Base-by-base conservation (phyloP, 106 monocot species). In the Dendrobium huoshanense region DNA sequence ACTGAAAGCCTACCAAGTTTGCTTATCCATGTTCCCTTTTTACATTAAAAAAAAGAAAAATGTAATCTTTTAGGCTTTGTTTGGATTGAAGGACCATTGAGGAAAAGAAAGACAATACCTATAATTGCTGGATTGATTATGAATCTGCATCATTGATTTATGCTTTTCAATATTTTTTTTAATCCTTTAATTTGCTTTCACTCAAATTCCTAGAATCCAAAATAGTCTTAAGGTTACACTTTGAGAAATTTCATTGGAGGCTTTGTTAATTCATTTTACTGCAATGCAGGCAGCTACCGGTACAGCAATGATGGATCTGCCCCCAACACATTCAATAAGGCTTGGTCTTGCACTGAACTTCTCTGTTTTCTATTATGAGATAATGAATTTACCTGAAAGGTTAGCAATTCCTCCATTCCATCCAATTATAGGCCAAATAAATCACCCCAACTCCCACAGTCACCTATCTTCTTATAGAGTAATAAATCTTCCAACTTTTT, bases 351-450 rank as follows among this genome's bases (percentile, higher is more conserved):
- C 87, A 0, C 83, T 91, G 18, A 91, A 92, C 81, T 85, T 89
- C 77, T 92, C 91, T 64, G 89, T 92, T 40, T 85, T 89, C 43
- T 89, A 87, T 77, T 92, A 92, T 83, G 91, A 92, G 85, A 89
- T 92, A 67, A 59, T 92, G 79, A 85, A 87, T 55, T 92, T 82
- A 75, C 82, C 85, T 47, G 89, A 87, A 64, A 92, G 91, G 91
- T 89, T 41, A 80, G 37, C 22, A 48, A 16, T 74, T 42, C 2
- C 41, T 74, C 8, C 20, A 17, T 74, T 74, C 4, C 33, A 37
- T 22, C 22, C 2, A 27, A 9, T 45, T 6, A 3, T 15, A 16
- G 15, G 15, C 19, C 56, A 56, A 56, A 56, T 2, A 56, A 56
- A 56, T 16, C 19, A 56, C 13, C 61, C n/a, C 61, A 22, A n/a